Evolutionary conservation across 768 basidiomycete species (phyloP).

Genomic region (Mrakia blollopis): DNA sequence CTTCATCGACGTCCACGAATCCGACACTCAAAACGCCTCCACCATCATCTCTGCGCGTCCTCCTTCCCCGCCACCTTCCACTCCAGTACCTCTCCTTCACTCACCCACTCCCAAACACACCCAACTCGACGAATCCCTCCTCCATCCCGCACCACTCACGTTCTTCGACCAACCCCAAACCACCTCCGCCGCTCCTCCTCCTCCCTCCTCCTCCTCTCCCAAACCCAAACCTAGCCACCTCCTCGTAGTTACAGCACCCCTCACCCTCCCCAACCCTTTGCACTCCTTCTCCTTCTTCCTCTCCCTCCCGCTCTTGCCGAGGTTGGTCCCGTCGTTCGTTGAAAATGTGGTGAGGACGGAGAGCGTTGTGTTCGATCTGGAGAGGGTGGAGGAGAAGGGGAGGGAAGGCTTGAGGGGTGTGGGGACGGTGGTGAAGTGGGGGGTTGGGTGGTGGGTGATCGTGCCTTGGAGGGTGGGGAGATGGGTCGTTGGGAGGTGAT

Average conservation of each 20-base stretch:
- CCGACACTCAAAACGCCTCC: too few relatives aligned
- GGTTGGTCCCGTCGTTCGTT: not conserved
- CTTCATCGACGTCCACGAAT: too few relatives aligned
- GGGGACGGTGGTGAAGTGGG: constrained; percentile 12
- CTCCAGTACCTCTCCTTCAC: not conserved
- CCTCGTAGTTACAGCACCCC: not conserved
- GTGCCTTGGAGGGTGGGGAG: not conserved
- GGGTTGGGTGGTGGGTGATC: constrained; percentile 13
- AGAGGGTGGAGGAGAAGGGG: not conserved
- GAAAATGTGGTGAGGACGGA: not conserved
- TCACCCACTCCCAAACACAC: not conserved
- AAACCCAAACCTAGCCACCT: not conserved
- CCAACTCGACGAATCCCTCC: constrained; percentile 8
- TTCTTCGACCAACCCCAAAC: not conserved
- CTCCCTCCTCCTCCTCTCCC: not conserved
- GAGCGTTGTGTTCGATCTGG: not conserved
- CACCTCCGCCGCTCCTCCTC: too few relatives aligned
- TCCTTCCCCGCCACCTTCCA: too few relatives aligned
- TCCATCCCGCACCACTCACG: constrained; percentile 12
- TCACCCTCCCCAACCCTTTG: constrained; percentile 2
- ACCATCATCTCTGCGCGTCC: too few relatives aligned
- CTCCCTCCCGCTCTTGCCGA: not conserved
- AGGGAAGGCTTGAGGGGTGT: not conserved
- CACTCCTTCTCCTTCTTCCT: not conserved
- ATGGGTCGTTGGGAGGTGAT: not conserved